Evolutionary conservation across 1,139 yeast genomes (phyloP).

Genomic region (Chernovozyma aurita): DNA sequence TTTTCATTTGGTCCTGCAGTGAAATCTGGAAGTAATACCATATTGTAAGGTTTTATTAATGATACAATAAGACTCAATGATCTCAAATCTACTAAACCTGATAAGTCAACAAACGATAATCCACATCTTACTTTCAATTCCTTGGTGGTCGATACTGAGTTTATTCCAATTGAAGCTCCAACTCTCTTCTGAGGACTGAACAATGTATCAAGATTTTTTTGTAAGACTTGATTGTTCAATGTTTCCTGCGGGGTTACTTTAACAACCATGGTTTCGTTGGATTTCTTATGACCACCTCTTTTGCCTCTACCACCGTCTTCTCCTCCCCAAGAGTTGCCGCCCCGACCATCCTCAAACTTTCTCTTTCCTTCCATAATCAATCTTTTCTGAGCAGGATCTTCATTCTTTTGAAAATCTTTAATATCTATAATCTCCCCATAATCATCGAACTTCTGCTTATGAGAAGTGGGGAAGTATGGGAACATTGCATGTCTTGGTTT

Average conservation of each 20-base stretch:
- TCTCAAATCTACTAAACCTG: conserved; percentile 81
- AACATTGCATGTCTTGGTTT: conserved; percentile 73
- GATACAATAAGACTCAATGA: conserved; percentile 79
- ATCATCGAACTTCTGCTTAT: conserved; percentile 66
- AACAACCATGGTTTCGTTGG: conserved; percentile 15
- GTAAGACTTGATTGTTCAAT: conserved; percentile 38
- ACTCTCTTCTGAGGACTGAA: conserved; percentile 52
- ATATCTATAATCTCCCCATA: conserved; percentile 72
- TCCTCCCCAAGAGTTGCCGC: conserved; percentile 4
- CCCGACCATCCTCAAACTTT: conserved; percentile 7
- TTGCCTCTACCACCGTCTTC: too few relatives aligned
- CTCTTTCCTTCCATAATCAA: conserved; percentile 25
- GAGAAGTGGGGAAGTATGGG: conserved; percentile 54
- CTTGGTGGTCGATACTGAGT: conserved; percentile 11
- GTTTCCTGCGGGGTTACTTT: conserved; percentile 44
- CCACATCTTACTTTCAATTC: conserved; percentile 61
- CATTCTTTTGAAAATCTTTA: conserved; percentile 62
- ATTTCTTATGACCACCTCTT: conserved; percentile 26
- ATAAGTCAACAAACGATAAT: conserved; percentile 72
- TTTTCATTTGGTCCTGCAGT: conserved; percentile 17
- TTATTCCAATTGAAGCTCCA: not conserved
- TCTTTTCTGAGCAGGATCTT: conserved; percentile 38
- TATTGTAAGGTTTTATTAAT: conserved; percentile 71
- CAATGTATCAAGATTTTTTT: conserved; percentile 53
- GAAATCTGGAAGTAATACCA: conserved; percentile 53